phyloP scores from a whole-genome alignment of 257 asterid genomes.

The Schizonepeta tenuifolia region DNA sequence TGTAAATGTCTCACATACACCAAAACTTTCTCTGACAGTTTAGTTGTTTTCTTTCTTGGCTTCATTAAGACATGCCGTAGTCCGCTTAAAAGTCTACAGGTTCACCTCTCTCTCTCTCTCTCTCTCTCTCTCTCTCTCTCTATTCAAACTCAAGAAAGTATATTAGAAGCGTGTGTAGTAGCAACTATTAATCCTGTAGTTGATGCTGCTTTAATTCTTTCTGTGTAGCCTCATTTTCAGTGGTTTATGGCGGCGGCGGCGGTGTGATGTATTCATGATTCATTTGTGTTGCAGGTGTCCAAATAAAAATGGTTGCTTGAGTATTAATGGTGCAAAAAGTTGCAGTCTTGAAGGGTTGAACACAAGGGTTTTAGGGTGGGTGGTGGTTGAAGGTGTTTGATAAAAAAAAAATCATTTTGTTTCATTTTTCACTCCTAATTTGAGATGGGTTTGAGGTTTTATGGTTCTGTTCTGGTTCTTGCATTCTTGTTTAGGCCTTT shows the following conservation, averaged over 20 bases:
- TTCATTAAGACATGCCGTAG: constrained; percentile 43
- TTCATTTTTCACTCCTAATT: constrained; percentile 23
- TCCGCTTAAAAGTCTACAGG: constrained; percentile 22
- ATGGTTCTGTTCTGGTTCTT: constrained; percentile 47
- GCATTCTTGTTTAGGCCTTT: constrained; percentile 58
- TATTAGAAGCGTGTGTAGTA: background rate
- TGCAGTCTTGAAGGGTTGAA: constrained; percentile 35
- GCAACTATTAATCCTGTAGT: constrained; percentile 20
- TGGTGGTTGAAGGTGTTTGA: background rate
- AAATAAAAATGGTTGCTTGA: constrained; percentile 26
- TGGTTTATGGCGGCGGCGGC: constrained; percentile 28
- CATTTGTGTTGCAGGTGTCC: constrained; percentile 32
- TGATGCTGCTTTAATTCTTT: background rate
- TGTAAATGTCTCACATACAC: constrained; percentile 14
- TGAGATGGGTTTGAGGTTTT: constrained; percentile 60
- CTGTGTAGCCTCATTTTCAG: constrained; percentile 27
- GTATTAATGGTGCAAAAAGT: constrained; percentile 39
- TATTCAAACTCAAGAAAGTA: background rate
- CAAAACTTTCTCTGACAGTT: constrained; percentile 32
- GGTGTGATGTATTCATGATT: constrained; percentile 34
- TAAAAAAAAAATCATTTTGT: background rate
- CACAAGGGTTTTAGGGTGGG: constrained; percentile 25
- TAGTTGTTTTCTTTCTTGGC: constrained; percentile 53
- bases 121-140: background rate
- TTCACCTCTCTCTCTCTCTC: constrained; percentile 24